Percentiles rank a stretch among this genome's conserved stretches.
These are phyloP conservation scores for Sclerotinia minor DNA, from an alignment of 2,329 filamentous ascomycete genomes.

Conservation along the genomic window DNA sequence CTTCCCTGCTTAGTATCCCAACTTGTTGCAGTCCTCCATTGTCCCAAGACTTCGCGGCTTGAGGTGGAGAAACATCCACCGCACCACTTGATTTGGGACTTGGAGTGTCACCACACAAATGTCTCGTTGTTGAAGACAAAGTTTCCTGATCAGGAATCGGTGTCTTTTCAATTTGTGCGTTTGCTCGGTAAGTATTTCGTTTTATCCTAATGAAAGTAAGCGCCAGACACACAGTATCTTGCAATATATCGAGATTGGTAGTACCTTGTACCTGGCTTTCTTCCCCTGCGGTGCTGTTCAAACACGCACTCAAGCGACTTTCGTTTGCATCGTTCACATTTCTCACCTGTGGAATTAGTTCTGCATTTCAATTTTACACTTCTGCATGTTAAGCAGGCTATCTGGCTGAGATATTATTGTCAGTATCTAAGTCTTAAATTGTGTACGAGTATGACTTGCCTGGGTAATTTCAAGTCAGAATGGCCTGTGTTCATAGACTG, in stretches of 20 bases:
- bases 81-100: too few relatives aligned
- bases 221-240: not conserved
- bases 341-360: slow-evolving; percentile 31
- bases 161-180: not conserved
- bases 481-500: not conserved
- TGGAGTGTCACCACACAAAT: not conserved
- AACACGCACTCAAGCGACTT: slow-evolving; percentile 45
- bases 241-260: not conserved
- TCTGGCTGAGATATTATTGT: slow-evolving; percentile 12
- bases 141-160: not conserved
- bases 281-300: slow-evolving; percentile 45
- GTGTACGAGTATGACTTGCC: not conserved
- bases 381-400: slow-evolving; percentile 45
- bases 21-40: slow-evolving; percentile 40
- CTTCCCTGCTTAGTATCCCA: slow-evolving; percentile 42
- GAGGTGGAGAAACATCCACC: not conserved
- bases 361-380: slow-evolving; percentile 46
- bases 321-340: slow-evolving; percentile 44
- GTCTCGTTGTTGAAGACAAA: not conserved
- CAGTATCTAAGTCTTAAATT: not conserved
- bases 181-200: not conserved
- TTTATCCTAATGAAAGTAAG: slow-evolving; percentile 7
- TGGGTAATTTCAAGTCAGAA: not conserved
- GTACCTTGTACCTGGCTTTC: slow-evolving; percentile 44
- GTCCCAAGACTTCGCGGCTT: not conserved